Conservation (phyloP, 2,329 filamentous ascomycete species). For the Epichloe hybrida region DNA sequence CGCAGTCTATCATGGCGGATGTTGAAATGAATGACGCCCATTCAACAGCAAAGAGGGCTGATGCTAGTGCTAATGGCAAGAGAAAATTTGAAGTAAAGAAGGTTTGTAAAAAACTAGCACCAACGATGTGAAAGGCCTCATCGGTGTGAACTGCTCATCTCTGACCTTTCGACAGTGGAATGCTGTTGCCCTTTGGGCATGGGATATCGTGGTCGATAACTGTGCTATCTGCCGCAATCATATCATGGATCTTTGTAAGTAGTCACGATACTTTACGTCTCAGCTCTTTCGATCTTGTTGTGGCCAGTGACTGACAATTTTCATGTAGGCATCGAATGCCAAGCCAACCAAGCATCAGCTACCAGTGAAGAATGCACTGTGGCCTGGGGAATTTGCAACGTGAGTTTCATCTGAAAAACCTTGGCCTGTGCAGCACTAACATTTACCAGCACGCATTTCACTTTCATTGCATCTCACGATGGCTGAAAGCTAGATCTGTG, state of each 20-base stretch:
- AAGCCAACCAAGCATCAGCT: conserved; percentile 94
- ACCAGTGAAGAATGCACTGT: conserved; percentile 98
- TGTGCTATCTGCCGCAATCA: conserved; percentile 98
- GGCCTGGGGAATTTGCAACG: conserved; percentile 98
- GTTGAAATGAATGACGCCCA: conserved; percentile 91
- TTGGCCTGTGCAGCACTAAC: conserved; percentile 19
- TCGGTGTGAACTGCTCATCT: neutral
- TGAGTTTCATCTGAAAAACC: conserved; percentile 31
- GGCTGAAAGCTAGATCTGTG: conserved; percentile 98
- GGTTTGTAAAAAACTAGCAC: conserved; percentile 33
- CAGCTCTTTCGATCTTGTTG: neutral
- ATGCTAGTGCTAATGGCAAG: conserved; percentile 43
- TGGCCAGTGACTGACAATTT: conserved; percentile 7
- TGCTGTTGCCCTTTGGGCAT: conserved; percentile 93
- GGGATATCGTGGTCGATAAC: conserved; percentile 99
- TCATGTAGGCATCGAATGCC: conserved; percentile 80
- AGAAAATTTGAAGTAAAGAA: conserved; percentile 99
- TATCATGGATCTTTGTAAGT: conserved; percentile 95
- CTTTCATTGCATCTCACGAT: conserved; percentile 98
- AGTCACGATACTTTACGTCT: neutral
- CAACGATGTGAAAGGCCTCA: neutral
- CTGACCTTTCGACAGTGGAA: conserved; percentile 59
- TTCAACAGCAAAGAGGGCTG: conserved; percentile 41
- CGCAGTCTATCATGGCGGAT: conserved; percentile 62
- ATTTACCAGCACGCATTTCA: conserved; percentile 80